Conservation (phyloP, 345 rosid species). For the Corymbia maculata region DNA sequence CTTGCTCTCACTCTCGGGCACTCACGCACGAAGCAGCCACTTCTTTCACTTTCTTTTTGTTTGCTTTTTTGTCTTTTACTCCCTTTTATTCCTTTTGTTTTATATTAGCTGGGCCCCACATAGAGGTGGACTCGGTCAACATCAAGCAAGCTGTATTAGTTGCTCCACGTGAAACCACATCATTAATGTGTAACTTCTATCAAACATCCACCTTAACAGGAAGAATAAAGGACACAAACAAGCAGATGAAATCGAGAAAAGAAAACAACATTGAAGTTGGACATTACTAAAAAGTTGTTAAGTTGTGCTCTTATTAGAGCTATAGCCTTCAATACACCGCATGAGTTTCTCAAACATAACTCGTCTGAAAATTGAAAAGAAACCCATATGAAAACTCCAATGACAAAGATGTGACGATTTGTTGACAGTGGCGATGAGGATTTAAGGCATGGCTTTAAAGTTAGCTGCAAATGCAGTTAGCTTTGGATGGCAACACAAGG, state of each 20-base stretch:
- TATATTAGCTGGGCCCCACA: no score
- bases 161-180: neutral
- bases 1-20: no score
- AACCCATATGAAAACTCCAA: neutral
- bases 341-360: neutral
- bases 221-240: neutral
- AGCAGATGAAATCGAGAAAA: neutral
- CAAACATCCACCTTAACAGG: neutral
- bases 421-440: neutral
- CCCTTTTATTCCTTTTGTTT: no score
- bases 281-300: neutral
- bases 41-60: no score
- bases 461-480: neutral
- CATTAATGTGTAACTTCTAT: accelerated
- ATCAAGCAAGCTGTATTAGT: neutral
- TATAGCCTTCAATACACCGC: neutral
- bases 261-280: neutral
- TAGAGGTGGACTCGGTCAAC: no score
- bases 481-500: neutral
- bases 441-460: neutral
- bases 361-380: neutral
- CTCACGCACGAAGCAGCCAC: no score
- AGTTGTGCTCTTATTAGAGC: neutral
- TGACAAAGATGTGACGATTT: neutral
- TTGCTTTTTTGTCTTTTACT: no score